Percentiles rank a stretch among this genome's conserved stretches.
phyloP scores from a whole-genome alignment of 1,284 basidiomycete genomes.

The Limonomyces culmigenus region DNA sequence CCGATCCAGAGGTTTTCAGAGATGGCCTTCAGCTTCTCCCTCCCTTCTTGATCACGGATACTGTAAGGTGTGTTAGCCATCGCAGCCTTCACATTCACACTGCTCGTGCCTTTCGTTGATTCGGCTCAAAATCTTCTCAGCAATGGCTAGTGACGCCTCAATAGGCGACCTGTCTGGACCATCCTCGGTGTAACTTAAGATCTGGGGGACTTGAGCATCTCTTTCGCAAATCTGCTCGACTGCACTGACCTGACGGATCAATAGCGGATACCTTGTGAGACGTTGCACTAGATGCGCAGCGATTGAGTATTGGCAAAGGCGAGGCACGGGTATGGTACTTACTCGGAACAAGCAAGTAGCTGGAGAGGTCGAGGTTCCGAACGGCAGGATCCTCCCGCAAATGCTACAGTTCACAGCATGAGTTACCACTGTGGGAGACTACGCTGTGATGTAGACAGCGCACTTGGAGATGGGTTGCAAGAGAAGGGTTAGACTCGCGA shows the following conservation, averaged over 20 bases:
- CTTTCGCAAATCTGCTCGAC: background rate
- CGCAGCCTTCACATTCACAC: no score
- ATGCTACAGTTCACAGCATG: conserved; percentile 25
- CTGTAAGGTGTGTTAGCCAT: no score
- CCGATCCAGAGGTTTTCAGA: conserved; percentile 77
- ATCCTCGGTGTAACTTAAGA: conserved; percentile 62
- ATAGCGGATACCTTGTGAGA: conserved; percentile 79
- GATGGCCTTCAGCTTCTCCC: conserved; percentile 53
- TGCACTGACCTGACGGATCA: conserved; percentile 54
- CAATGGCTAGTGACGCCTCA: conserved; percentile 35
- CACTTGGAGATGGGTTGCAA: conserved; percentile 58
- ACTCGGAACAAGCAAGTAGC: conserved; percentile 86
- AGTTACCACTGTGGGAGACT: conserved; percentile 1
- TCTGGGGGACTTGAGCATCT: conserved; percentile 27
- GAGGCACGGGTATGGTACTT: conserved; percentile 34
- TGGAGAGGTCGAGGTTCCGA: conserved; percentile 77
- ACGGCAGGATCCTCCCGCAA: conserved; percentile 61
- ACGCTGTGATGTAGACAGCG: conserved; percentile 5
- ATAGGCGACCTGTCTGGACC: conserved; percentile 42
- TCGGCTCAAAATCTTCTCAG: conserved; percentile 57
- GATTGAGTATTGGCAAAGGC: background rate
- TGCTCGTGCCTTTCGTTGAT: no score
- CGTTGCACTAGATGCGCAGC: conserved; percentile 62
- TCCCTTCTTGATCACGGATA: conserved; percentile 72
- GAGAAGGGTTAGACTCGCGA: conserved; percentile 45